Evolutionary conservation across 805 yeast genomes (phyloP).

Genomic region (Barnettozyma siamensis): DNA sequence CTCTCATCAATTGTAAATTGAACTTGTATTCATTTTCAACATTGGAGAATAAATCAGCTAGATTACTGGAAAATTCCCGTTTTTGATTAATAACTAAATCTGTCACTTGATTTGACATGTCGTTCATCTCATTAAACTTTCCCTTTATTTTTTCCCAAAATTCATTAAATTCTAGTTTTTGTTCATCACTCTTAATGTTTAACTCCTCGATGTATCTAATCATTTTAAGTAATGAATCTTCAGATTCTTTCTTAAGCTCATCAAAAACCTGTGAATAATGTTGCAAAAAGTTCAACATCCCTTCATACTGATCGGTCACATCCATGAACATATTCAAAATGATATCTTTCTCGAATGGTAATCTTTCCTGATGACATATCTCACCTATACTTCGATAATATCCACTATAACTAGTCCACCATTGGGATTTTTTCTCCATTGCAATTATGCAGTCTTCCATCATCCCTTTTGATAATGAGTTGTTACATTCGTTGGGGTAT

Average conservation of each 20-base stretch:
- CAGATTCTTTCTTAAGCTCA: conserved; percentile 15
- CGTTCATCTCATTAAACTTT: conserved; percentile 13
- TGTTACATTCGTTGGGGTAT: conserved; percentile 25
- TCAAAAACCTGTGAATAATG: conserved; percentile 17
- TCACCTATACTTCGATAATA: conserved; percentile 49
- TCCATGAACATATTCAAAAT: conserved; percentile 41
- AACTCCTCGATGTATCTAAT: conserved; percentile 14
- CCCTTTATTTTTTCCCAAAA: conserved; percentile 11
- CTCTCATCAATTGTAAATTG: conserved; percentile 9
- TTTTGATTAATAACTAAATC: conserved; percentile 11
- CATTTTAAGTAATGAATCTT: conserved; percentile 8
- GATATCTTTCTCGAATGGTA: conserved; percentile 49
- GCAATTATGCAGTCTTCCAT: conserved; percentile 34
- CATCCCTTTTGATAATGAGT: conserved; percentile 22
- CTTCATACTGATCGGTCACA: conserved; percentile 33
- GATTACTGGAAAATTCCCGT: conserved; percentile 8
- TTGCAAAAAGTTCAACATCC: conserved; percentile 14
- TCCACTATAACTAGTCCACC: conserved; percentile 74
- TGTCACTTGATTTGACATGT: conserved; percentile 14
- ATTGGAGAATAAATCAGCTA: conserved; percentile 10
- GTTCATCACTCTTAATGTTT: conserved; percentile 5
- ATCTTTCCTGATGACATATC: conserved; percentile 46
- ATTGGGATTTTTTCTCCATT: conserved; percentile 43
- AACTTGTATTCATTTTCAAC: conserved; percentile 7
- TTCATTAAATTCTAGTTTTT: conserved; percentile 9